These are phyloP conservation scores for Begonia loranthoides DNA, from an alignment of 306 rosid genomes.

Conservation along the genomic window DNA sequence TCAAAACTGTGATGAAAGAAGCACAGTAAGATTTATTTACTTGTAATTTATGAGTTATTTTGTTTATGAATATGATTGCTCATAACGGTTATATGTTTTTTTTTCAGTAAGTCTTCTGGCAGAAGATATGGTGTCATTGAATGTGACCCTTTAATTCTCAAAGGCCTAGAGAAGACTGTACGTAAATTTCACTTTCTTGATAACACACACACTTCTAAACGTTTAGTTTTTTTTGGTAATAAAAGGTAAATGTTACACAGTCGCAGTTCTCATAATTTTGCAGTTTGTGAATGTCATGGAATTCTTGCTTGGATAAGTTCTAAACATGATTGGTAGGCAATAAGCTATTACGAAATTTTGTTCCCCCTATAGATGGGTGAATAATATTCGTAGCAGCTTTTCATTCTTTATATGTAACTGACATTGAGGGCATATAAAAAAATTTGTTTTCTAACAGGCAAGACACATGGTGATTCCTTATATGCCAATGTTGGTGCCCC, in stretches of 20 bases:
- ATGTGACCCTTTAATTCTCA: conserved; percentile 70
- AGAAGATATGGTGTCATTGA: conserved; percentile 61
- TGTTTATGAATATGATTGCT: conserved; percentile 1
- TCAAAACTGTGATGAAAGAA: conserved; percentile 25
- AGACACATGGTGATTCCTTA: conserved; percentile 88
- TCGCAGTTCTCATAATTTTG: background rate
- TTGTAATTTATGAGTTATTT: conserved; percentile 9
- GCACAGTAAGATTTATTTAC: conserved; percentile 33
- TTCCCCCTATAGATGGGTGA: background rate
- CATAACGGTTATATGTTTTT: conserved; percentile 11
- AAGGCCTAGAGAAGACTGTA: conserved; percentile 78
- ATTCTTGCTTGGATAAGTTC: background rate
- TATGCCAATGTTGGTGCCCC: conserved; percentile 95
- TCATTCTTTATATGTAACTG: background rate
- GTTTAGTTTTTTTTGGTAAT: background rate
- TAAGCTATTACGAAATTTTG: background rate
- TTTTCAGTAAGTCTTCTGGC: conserved; percentile 32
- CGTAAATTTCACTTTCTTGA: conserved; percentile 15
- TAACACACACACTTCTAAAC: background rate
- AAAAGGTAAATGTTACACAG: background rate
- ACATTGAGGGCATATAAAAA: background rate
- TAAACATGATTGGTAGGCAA: background rate
- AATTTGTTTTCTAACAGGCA: conserved; percentile 43
- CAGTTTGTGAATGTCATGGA: conserved; percentile 1
- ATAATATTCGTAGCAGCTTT: background rate